These are phyloP conservation scores for Candida silvicultrix DNA, from an alignment of 805 yeast genomes.

Conservation along the genomic window DNA sequence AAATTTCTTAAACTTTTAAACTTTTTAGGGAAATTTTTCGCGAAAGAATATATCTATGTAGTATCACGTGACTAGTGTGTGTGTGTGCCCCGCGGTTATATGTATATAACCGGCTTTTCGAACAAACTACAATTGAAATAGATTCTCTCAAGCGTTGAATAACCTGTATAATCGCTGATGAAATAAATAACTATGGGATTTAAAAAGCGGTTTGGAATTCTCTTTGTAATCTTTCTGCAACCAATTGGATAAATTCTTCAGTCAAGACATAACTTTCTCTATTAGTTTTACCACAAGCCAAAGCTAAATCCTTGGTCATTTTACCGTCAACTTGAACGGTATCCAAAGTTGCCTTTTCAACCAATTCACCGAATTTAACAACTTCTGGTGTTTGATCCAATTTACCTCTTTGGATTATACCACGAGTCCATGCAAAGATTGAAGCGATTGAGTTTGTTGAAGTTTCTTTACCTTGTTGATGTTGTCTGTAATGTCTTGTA, in stretches of 20 bases:
- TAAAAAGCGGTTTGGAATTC: slow-evolving; percentile 12
- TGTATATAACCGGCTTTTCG: too few relatives aligned
- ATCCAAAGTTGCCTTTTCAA: slow-evolving; percentile 82
- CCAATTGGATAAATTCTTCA: slow-evolving; percentile 84
- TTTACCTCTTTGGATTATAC: slow-evolving; percentile 86
- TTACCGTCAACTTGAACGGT: slow-evolving; percentile 78
- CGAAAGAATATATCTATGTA: too few relatives aligned
- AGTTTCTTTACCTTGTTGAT: slow-evolving; percentile 95
- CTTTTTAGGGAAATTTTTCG: too few relatives aligned
- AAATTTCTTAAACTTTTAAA: too few relatives aligned
- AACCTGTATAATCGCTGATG: too few relatives aligned
- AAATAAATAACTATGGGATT: too few relatives aligned
- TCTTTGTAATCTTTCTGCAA: slow-evolving; percentile 53
- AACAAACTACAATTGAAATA: too few relatives aligned
- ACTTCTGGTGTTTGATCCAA: slow-evolving; percentile 86
- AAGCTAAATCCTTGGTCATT: slow-evolving; percentile 95
- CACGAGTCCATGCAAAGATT: slow-evolving; percentile 95
- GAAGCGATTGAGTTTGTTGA: slow-evolving; percentile 97
- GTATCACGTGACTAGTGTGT: too few relatives aligned
- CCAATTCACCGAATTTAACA: slow-evolving; percentile 63
- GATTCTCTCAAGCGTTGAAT: too few relatives aligned
- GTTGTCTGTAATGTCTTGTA: slow-evolving; percentile 93
- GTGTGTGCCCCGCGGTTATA: too few relatives aligned
- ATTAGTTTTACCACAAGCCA: slow-evolving; percentile 81
- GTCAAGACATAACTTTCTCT: slow-evolving; percentile 83